Evolutionary conservation across 139 green algal genomes (phyloP), one percentile per base, ranked within the genome.

Genomic region (Tetradesmus obliquus): DNA sequence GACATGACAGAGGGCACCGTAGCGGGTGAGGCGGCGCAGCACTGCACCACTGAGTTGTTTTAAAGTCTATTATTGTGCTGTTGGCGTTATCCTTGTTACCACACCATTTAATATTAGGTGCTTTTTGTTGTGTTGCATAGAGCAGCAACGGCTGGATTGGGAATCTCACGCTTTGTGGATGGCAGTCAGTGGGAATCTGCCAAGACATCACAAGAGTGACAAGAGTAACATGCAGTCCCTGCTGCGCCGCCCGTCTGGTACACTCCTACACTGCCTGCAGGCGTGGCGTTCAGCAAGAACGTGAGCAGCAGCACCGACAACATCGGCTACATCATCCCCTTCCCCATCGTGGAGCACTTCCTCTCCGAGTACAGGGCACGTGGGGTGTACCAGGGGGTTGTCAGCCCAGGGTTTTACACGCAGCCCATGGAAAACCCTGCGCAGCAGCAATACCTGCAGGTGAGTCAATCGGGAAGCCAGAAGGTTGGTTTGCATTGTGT

Each of bases 261-360:
- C 62, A 72, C 62, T 15, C 10, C 62, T 15, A 72, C 62, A 20
- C 62, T 12, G 13, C 66, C 93, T 69, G 92, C 94, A 91, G 96
- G 96, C 58, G 96, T 98, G 12, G 96, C 96, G 0, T 98, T 98
- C 91, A 95, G 91, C 69, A 98, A 98, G 92, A 94, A 94, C 69
- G 87, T 93, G 0, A 92, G 93, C 51, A 91, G 80, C 58, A 87
- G 84, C 51, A 96, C 96, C 3, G 96, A 98, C 94, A 98, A 98
- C 91, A 96, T 98, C 5, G 96, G 96, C 3, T 98, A 97, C 89
- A 96, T 98, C 91, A 98, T 98, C n/a, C 96, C 96, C 0, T 94
- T 91, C 80, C 76, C 92, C 19, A 94, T 97, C 4, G 94, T 97
- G 12, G 76, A 76, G 15, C 95, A 98, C 88, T 97, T 97, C 84